Percentiles rank a stretch among this genome's conserved stretches.
Evolutionary conservation across 164 flowering plant genomes (phyloP).

Genomic region (Aristolochia californica): DNA sequence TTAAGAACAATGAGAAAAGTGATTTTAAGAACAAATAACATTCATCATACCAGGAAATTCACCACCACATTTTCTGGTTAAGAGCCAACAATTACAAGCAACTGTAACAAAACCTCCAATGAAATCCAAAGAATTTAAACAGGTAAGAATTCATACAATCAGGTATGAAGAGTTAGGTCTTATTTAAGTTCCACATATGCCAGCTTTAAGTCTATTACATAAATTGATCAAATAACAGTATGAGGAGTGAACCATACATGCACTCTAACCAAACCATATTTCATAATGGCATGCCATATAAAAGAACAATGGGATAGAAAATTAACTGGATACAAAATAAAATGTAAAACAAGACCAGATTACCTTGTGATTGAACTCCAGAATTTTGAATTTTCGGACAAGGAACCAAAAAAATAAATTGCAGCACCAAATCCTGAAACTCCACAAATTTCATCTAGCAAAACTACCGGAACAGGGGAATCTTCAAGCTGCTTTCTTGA

Average conservation of each 20-base stretch:
- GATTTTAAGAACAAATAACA: too few species aligned
- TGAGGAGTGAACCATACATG: neutral
- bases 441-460: slow-evolving; percentile 30
- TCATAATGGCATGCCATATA: neutral
- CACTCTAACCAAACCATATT: too few species aligned
- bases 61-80: too few species aligned
- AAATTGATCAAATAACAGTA: neutral
- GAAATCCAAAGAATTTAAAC: too few species aligned
- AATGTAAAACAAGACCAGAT: neutral
- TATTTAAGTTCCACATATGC: neutral
- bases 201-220: neutral
- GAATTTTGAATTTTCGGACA: slow-evolving; percentile 15
- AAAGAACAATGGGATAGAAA: neutral
- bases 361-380: slow-evolving; percentile 37
- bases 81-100: too few species aligned
- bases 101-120: too few species aligned
- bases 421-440: slow-evolving; percentile 79
- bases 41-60: too few species aligned
- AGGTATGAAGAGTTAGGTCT: too few species aligned
- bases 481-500: slow-evolving; percentile 35
- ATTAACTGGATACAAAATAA: neutral
- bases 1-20: too few species aligned
- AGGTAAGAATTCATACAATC: too few species aligned
- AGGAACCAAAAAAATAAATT: slow-evolving; percentile 31
- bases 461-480: slow-evolving; percentile 17